Conservation (phyloP, 148 eudicot genomes). For the Persicaria tinctoria region DNA sequence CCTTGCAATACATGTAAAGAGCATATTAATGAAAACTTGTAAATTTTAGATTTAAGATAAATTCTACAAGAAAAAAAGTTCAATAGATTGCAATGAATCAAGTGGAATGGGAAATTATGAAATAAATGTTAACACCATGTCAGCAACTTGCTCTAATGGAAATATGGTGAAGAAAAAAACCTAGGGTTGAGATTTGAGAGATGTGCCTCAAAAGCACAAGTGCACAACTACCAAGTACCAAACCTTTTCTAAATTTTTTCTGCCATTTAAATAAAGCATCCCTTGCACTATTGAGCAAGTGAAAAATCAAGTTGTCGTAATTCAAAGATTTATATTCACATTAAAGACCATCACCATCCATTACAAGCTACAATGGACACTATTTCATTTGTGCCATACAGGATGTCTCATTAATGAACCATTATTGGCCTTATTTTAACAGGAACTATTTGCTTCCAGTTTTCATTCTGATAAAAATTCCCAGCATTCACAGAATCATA, state of each 20-base stretch:
- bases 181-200: background rate
- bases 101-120: background rate
- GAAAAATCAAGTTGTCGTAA: background rate
- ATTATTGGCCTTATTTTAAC: background rate
- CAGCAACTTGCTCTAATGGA: background rate
- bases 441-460: background rate
- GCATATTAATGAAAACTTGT: background rate
- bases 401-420: background rate
- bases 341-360: background rate
- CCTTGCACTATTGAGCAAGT: background rate
- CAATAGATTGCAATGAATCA: background rate
- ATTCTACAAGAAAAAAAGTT: background rate
- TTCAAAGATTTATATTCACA: background rate
- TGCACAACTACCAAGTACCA: background rate
- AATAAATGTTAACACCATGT: background rate
- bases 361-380: background rate
- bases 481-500: background rate
- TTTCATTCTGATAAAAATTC: background rate
- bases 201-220: background rate
- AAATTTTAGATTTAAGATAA: background rate
- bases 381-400: background rate
- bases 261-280: background rate
- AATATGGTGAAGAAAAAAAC: background rate
- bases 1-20: background rate
- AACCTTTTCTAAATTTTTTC: background rate